A percentile compares a stretch with the other conserved stretches of the same genome.
Conservation (phyloP, 345 rosid genomes). For the Syzygium grande region DNA sequence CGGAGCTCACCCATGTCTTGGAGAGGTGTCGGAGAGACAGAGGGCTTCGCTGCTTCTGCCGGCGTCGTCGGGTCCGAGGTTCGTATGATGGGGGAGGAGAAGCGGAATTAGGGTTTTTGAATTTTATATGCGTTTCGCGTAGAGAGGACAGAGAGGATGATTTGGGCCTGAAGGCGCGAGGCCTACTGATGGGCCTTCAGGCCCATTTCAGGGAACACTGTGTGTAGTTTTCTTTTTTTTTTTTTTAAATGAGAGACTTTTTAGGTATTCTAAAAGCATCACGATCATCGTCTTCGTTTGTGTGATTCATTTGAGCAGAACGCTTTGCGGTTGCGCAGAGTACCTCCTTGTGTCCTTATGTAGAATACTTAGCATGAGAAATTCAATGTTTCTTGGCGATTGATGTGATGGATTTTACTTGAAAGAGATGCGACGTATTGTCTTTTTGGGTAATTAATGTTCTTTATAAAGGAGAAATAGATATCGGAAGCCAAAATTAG, state of each 20-base stretch:
- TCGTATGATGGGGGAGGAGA: background rate
- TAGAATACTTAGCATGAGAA: background rate
- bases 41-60: background rate
- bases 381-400: background rate
- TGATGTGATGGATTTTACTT: background rate
- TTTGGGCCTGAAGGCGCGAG: background rate
- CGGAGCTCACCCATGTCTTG: background rate
- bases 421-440: background rate
- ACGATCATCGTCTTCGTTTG: too few species aligned
- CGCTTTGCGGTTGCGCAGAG: background rate
- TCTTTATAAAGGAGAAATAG: background rate
- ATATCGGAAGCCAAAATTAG: background rate
- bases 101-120: background rate
- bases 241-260: rapidly evolving
- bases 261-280: background rate
- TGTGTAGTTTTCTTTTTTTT: too few species aligned
- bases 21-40: background rate
- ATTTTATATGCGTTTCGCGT: background rate
- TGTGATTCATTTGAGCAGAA: too few species aligned
- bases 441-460: background rate
- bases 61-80: background rate
- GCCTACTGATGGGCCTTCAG: background rate
- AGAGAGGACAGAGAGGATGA: background rate
- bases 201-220: background rate
- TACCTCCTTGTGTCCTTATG: rapidly evolving